Evolutionary conservation across 108 stramenopile species (phyloP).

Genomic region (Cyclotella cryptica): DNA sequence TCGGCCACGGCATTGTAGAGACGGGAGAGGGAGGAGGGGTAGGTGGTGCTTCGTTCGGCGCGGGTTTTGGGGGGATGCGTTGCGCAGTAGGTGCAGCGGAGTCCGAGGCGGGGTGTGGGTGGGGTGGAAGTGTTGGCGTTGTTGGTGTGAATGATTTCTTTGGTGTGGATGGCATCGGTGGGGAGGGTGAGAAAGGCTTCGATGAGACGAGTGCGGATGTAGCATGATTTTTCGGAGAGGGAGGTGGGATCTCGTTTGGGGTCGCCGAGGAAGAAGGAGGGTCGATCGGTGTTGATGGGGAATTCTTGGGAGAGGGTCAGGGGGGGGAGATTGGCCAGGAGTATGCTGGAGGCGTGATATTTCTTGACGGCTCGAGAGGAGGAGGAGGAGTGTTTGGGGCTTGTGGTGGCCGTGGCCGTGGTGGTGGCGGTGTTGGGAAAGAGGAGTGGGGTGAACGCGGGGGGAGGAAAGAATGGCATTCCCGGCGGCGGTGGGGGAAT

Average conservation of each 20-base stretch:
- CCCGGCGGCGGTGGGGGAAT: neutral
- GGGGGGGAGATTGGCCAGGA: neutral
- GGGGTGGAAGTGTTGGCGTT: too few relatives aligned
- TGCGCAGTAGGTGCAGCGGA: conserved; percentile 12
- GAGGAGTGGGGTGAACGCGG: neutral
- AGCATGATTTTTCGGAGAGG: neutral
- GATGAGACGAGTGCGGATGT: neutral
- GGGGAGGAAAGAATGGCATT: neutral
- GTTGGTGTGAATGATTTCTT: too few relatives aligned
- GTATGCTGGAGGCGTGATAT: neutral
- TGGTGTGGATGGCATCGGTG: neutral
- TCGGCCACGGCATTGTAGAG: neutral
- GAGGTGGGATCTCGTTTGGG: neutral
- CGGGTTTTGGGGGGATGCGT: neutral
- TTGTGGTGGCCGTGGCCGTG: neutral
- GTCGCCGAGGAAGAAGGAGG: neutral
- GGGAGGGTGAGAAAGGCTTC: neutral
- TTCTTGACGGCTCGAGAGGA: too few relatives aligned
- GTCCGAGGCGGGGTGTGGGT: neutral
- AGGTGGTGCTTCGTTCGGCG: neutral
- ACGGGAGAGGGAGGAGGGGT: neutral
- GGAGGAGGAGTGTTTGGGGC: too few relatives aligned
- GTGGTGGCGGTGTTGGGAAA: neutral
- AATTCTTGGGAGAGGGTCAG: conserved; percentile 4
- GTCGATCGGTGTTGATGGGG: conserved; percentile 5